Conservation (phyloP, 1,284 basidiomycete species). For the Waitea zeae region DNA sequence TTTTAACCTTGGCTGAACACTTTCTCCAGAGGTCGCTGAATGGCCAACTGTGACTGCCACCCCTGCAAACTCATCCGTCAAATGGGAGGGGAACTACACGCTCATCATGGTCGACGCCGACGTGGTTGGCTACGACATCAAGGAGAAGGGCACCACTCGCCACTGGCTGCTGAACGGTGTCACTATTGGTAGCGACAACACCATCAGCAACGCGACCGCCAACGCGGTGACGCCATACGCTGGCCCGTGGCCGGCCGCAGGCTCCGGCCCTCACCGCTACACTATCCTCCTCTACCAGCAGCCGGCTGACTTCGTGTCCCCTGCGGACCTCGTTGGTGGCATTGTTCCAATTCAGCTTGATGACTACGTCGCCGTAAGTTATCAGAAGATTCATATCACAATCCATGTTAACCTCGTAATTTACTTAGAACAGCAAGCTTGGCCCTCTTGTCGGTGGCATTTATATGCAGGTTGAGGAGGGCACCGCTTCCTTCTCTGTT, state of each 20-base stretch:
- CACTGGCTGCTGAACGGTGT: constrained; percentile 72
- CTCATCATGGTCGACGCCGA: constrained; percentile 58
- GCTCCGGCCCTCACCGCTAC: constrained; percentile 56
- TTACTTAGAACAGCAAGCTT: constrained; percentile 28
- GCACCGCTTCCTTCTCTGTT: constrained; percentile 32
- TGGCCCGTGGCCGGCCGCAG: constrained; percentile 50
- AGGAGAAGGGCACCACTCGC: constrained; percentile 37
- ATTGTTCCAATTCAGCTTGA: neutral
- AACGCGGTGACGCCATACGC: constrained; percentile 50
- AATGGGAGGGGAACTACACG: constrained; percentile 34
- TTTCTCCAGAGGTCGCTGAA: constrained; percentile 28
- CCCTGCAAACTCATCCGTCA: constrained; percentile 25
- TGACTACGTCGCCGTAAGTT: neutral
- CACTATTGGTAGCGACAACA: constrained; percentile 17
- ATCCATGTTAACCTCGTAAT: no score
- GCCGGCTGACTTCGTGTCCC: constrained; percentile 40
- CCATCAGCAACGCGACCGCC: constrained; percentile 29
- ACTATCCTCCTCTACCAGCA: constrained; percentile 49
- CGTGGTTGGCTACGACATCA: constrained; percentile 32
- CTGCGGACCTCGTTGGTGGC: constrained; percentile 29
- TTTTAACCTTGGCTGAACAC: constrained; percentile 6
- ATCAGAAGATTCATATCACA: no score
- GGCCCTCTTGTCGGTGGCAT: constrained; percentile 42
- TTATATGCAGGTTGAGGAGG: constrained; percentile 65
- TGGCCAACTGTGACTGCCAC: constrained; percentile 30